phyloP scores from a whole-genome alignment of 106 monocot species.

The Dendrobium huoshanense region DNA sequence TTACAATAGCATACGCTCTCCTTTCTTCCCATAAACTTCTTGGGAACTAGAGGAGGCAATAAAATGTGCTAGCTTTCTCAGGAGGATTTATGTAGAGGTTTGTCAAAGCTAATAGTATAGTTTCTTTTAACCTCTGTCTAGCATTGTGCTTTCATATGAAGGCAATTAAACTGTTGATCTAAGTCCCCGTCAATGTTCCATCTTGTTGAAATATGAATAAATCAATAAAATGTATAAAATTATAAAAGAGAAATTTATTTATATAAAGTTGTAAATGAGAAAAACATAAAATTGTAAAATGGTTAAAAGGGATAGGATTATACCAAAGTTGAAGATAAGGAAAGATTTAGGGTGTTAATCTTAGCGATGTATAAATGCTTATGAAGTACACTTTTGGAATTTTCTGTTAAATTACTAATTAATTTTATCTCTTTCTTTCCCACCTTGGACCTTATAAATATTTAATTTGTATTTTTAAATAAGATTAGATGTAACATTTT shows the following conservation, averaged over 20 bases:
- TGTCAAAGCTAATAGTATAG: constrained; percentile 12
- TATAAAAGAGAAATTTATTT: not conserved
- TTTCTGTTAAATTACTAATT: too few relatives aligned
- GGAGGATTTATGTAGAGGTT: constrained; percentile 98
- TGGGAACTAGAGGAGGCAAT: constrained; percentile 51
- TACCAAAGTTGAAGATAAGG: too few relatives aligned
- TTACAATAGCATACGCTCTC: too few relatives aligned
- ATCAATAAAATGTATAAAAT: not conserved
- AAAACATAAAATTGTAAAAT: too few relatives aligned
- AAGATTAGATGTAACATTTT: too few relatives aligned
- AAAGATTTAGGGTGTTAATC: too few relatives aligned
- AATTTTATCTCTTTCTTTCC: too few relatives aligned
- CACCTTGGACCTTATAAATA: too few relatives aligned
- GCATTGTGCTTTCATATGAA: not conserved
- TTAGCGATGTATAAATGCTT: too few relatives aligned
- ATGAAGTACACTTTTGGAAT: too few relatives aligned
- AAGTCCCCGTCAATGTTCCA: not conserved
- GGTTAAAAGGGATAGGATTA: too few relatives aligned
- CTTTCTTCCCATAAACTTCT: not conserved
- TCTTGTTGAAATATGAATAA: not conserved
- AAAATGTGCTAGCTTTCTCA: constrained; percentile 81
- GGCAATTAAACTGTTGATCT: not conserved
- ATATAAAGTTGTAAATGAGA: not conserved
- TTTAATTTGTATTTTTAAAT: too few relatives aligned
- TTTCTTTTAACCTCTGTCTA: not conserved